These are phyloP conservation scores for Penicillium waksmanii DNA, from an alignment of 495 filamentous ascomycete genomes.

Conservation along the genomic window DNA sequence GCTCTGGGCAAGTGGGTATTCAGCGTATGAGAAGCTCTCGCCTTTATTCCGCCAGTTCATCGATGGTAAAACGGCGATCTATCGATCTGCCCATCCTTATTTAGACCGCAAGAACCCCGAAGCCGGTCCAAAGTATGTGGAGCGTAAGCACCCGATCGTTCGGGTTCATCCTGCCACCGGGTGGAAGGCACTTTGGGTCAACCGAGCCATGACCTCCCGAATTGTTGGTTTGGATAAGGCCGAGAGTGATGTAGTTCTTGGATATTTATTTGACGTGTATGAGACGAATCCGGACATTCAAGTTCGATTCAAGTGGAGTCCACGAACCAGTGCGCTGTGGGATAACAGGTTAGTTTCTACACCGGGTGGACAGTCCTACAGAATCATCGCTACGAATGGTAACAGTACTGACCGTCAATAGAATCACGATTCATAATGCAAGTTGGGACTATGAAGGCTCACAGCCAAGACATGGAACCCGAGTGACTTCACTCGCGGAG, in stretches of 20 bases:
- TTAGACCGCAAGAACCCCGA: constrained; percentile 64
- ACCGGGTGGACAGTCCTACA: no score
- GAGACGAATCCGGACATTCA: constrained; percentile 71
- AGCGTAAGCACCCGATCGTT: constrained; percentile 69
- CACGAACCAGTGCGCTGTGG: constrained; percentile 63
- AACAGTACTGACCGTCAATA: constrained; percentile 19
- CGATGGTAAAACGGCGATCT: constrained; percentile 68
- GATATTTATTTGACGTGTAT: constrained; percentile 66
- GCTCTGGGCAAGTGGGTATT: constrained; percentile 71
- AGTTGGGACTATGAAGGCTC: constrained; percentile 69
- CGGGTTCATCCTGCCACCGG: constrained; percentile 72
- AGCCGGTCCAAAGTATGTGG: constrained; percentile 64
- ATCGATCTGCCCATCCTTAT: constrained; percentile 68
- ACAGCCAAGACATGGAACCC: constrained; percentile 63
- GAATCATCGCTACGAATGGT: neutral
- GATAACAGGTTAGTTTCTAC: constrained; percentile 59
- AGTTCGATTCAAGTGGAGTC: constrained; percentile 67
- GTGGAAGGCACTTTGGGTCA: constrained; percentile 73
- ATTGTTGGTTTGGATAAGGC: constrained; percentile 68
- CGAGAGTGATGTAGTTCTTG: constrained; percentile 69
- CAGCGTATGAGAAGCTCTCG: constrained; percentile 72
- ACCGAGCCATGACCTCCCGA: constrained; percentile 64
- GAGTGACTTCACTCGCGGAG: constrained; percentile 70
- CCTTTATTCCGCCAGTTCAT: constrained; percentile 71
- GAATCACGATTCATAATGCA: constrained; percentile 70